Evolutionary conservation across 345 rosid genomes (phyloP), one percentile per base, ranked within the genome.

Genomic region (Laguncularia racemosa): DNA sequence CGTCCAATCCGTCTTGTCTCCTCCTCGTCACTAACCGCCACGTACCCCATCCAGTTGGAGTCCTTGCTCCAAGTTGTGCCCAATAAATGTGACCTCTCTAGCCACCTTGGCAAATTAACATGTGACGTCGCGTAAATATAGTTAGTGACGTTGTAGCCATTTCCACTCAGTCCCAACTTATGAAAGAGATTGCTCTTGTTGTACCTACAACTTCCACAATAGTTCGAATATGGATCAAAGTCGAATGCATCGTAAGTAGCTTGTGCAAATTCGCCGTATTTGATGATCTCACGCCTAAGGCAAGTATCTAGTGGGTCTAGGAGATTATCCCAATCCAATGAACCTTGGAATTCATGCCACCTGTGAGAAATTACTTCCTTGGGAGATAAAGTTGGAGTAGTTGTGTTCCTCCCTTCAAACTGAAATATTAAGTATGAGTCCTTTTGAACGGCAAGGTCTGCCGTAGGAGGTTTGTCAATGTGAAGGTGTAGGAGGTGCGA

Each of bases 1-100:
- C 86, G 70, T 6, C 83, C 86, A 8, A 81, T 70, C 60, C 75
- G 26, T 3, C 1, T 11, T 0, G 73, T 59, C 60, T 68, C 78
- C 48, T 65, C 64, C 3, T 75, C 70, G 19, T 60, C 50, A 13
- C 73, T 69, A n/a, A 63, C 71, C 0, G 81, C 78, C 17, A 78
- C 65, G 2, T 65, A 81, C 5, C 86, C 81, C 55, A 81, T 66
- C 86, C 81, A 78, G 26, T 78, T 78, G 40, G 83, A 72, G 33
- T 75, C 76, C 46, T 67, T 70, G 69, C 78, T 72, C 78, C 80
- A 68, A 0, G 40, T 33, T 6, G 52, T 53, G 13, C 67, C 46
- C 14, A 13, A 40, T 53, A 67, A 17, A 5, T 23, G 61, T 14
- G 81, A 74, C 46, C 66, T 67, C 52, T 64, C 64, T 0, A 80